Evolutionary conservation across 768 basidiomycete species (phyloP), one percentile per base, ranked within the genome.

Genomic region (Ramaria sp.): DNA sequence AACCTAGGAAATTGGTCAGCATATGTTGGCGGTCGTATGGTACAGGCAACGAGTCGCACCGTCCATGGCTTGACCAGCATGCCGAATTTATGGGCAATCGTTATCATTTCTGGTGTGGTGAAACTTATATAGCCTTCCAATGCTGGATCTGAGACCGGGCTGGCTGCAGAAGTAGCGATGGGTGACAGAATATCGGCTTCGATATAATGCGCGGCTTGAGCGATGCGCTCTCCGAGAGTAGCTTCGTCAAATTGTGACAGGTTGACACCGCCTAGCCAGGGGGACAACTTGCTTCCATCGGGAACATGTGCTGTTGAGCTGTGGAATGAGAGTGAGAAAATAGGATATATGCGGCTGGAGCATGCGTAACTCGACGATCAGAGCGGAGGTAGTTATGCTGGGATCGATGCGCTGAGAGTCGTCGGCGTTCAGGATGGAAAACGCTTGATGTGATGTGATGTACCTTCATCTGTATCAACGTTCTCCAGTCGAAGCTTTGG

Each of bases 401-500:
- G 79, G 74, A 59, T 87, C 79, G n/a, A 79, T 66, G 59, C 72
- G 63, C 79, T 81, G 65, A 56, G 41, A 58, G 30, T 25, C 13
- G 48, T 37, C 30, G 20, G 36, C 8, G 44, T 32, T 20, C 18
- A 13, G 20, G 27, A 47, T 1, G 15, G 22, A 25, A 47, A 3
- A 34, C 5, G 28, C 13, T 10, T 30, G 37, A 41, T 52, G 3
- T 18, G 20, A 3, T 55, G 59, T n/a, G 7, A 34, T 34, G 32
- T 58, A 76, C 80, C 75, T 84, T 85, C 83, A 88, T 88, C 22
- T 69, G 74, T 48, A 85, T 64, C 13, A 90, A 64, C 13, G 85
- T 82, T 60, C 86, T 73, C 88, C 88, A 90, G 64, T 88, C 83
- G 60, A 88, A 88, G 61, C 84, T 85, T 70, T 91, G 85, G 59